These are phyloP conservation scores for Pseudoneurospora amorphoporcata DNA, from an alignment of 495 filamentous ascomycete genomes.

Conservation along the genomic window DNA sequence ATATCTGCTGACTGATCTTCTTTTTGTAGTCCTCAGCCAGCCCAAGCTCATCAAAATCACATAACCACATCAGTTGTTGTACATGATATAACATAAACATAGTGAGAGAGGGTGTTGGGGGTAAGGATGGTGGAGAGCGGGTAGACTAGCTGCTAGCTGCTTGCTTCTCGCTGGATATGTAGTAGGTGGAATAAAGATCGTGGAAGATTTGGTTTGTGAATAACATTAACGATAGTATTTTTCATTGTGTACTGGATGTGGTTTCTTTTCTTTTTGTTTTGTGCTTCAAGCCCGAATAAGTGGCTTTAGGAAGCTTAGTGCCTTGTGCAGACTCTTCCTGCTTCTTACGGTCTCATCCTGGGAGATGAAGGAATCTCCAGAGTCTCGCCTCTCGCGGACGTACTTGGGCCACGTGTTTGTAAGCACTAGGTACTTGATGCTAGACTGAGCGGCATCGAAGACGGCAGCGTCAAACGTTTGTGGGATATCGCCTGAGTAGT, in stretches of 20 bases:
- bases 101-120: background rate
- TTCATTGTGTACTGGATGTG: background rate
- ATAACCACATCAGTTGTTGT: background rate
- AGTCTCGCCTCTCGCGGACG: slow-evolving; percentile 27
- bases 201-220: background rate
- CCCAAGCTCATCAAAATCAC: background rate
- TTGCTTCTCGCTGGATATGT: background rate
- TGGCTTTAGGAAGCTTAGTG: slow-evolving; percentile 10
- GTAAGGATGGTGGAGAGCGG: background rate
- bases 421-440: slow-evolving; percentile 58
- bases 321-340: slow-evolving; percentile 3
- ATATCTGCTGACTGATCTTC: background rate
- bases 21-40: background rate
- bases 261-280: background rate
- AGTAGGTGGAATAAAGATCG: background rate
- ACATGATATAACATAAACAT: background rate
- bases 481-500: slow-evolving; percentile 32
- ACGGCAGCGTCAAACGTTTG: slow-evolving; percentile 39
- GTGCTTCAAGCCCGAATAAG: background rate
- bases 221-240: background rate
- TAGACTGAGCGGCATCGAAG: slow-evolving; percentile 50
- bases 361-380: slow-evolving; percentile 5
- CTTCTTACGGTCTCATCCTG: background rate
- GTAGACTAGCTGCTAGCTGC: background rate
- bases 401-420: slow-evolving; percentile 65